A percentile compares a stretch with the other conserved stretches of the same genome.
Conservation (phyloP, 192 early-diverging fungal species). For the Coemansia sp. region DNA sequence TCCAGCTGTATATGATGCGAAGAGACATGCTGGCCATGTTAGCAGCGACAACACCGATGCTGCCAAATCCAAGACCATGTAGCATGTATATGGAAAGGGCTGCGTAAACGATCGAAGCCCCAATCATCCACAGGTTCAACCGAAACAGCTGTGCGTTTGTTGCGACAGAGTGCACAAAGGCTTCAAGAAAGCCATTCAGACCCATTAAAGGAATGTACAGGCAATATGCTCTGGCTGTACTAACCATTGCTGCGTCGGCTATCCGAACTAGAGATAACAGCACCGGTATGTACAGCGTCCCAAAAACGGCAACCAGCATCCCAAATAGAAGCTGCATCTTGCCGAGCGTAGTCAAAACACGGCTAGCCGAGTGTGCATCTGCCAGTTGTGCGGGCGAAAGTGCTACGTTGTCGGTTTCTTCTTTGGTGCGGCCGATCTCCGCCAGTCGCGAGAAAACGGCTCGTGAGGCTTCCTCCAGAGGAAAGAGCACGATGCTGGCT, state of each 20-base stretch:
- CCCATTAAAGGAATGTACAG: slow-evolving; percentile 93
- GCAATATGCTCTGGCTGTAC: slow-evolving; percentile 75
- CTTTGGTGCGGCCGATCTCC: slow-evolving; percentile 13
- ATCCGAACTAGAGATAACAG: slow-evolving; percentile 62
- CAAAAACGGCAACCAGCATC: slow-evolving; percentile 78
- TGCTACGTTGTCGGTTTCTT: not conserved
- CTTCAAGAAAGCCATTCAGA: slow-evolving; percentile 92
- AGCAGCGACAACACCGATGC: slow-evolving; percentile 77
- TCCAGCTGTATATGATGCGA: slow-evolving; percentile 72
- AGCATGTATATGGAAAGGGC: slow-evolving; percentile 62
- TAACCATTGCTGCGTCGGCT: slow-evolving; percentile 52
- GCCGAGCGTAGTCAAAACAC: slow-evolving; percentile 25
- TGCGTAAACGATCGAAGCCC: slow-evolving; percentile 71
- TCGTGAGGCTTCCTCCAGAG: slow-evolving; percentile 88
- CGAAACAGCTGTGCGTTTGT: slow-evolving; percentile 59
- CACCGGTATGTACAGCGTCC: slow-evolving; percentile 67
- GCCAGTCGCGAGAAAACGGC: slow-evolving; percentile 76
- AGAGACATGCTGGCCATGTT: slow-evolving; percentile 84
- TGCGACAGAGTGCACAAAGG: slow-evolving; percentile 87
- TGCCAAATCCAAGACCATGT: slow-evolving; percentile 60
- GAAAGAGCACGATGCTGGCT: slow-evolving; percentile 87
- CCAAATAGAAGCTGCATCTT: slow-evolving; percentile 60
- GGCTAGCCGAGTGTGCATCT: slow-evolving; percentile 15
- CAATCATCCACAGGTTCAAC: slow-evolving; percentile 75
- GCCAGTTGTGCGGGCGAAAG: not conserved